Percentiles rank a stretch among this genome's conserved stretches.
These are phyloP conservation scores for Penicillium sp. DNA, from an alignment of 2,329 filamentous ascomycete genomes.

Conservation along the genomic window DNA sequence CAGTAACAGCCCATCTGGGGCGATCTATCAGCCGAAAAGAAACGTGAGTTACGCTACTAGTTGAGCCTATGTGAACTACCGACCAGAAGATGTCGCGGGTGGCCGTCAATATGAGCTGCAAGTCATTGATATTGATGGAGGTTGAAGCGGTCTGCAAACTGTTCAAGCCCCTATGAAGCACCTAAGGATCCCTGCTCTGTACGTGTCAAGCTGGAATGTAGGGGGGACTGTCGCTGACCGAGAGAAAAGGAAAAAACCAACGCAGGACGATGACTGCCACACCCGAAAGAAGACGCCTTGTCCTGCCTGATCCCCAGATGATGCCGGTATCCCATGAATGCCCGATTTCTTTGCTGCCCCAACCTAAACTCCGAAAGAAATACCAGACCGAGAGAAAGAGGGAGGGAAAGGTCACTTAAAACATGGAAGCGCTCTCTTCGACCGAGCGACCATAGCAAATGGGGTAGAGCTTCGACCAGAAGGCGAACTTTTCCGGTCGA, in stretches of 20 bases:
- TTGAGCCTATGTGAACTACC: constrained; percentile 8
- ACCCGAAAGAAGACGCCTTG: background rate
- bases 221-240: constrained; percentile 5
- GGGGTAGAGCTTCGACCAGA: constrained; percentile 43
- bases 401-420: constrained; percentile 17
- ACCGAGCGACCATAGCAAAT: constrained; percentile 42
- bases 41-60: background rate
- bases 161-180: background rate
- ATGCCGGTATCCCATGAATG: background rate
- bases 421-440: constrained; percentile 36
- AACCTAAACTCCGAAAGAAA: background rate
- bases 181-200: background rate
- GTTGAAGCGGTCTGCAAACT: background rate
- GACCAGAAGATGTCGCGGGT: background rate
- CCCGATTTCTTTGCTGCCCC: background rate
- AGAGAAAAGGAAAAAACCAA: background rate
- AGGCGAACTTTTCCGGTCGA: constrained; percentile 34
- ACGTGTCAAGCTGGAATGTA: constrained; percentile 2
- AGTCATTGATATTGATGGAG: background rate
- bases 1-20: background rate
- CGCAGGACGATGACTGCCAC: background rate
- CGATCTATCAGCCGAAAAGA: background rate
- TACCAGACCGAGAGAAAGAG: background rate
- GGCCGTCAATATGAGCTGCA: background rate
- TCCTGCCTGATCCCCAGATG: background rate